Percentiles rank a stretch among this genome's conserved stretches.
phyloP scores from a whole-genome alignment of 2,329 filamentous ascomycete species.

The Elsinoe arachidis region DNA sequence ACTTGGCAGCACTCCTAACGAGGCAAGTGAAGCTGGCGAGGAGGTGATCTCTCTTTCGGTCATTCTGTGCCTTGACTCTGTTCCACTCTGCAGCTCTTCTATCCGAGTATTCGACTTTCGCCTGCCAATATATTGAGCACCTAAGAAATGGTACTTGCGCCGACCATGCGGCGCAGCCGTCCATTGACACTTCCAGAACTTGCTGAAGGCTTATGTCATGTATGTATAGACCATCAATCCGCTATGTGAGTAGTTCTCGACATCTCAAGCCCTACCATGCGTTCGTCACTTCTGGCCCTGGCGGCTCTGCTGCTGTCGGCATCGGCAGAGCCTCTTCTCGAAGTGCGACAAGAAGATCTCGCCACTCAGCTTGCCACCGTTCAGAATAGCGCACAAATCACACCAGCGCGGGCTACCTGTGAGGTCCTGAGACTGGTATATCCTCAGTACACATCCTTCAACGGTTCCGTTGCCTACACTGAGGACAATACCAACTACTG shows the following conservation, averaged over 20 bases:
- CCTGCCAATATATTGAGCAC: not conserved
- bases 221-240: not conserved
- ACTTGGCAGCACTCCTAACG: not conserved
- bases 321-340: not conserved
- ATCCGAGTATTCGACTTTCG: not conserved
- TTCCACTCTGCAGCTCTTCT: not conserved
- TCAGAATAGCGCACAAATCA: not conserved
- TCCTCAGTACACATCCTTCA: conserved; percentile 2
- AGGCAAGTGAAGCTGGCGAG: not conserved
- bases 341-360: not conserved
- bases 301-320: not conserved
- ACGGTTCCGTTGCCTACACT: not conserved
- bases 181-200: not conserved
- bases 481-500: conserved; percentile 9
- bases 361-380: not conserved
- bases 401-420: not conserved
- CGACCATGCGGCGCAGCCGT: not conserved
- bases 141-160: not conserved
- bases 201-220: not conserved
- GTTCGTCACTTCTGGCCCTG: not conserved
- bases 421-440: conserved; percentile 4
- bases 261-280: not conserved
- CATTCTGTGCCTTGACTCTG: not conserved
- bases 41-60: not conserved
- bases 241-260: not conserved